Base-by-base conservation (phyloP, 2,329 filamentous ascomycete species). In the Chrysoporthe deuterocubensis region DNA sequence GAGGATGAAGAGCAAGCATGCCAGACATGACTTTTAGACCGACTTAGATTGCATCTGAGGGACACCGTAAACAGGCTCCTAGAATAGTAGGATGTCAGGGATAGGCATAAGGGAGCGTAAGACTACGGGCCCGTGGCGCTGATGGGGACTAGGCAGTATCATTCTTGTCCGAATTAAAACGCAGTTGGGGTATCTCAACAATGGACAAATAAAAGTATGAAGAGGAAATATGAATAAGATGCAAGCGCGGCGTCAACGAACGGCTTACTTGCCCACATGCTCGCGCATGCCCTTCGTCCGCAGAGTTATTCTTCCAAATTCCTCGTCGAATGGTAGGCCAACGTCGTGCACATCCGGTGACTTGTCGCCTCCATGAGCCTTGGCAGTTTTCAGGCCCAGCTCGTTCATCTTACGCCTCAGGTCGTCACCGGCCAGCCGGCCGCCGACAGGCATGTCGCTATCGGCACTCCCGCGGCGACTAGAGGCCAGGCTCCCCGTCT, bases 221-320 rank as follows among this genome's bases (percentile, higher is more conserved):
- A 48, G 21, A 34, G 37, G 4, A 43, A 43, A 11, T 13, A 21
- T 16, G 42, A 16, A 52, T 50, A 32, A 5, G 7, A 32, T 26
- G 43, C 34, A 1, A 42, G 18, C 32, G 2, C 43, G 11, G 3
- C 5, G 8, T 11, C 43, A 4, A 18, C 34, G 40, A 60, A 8
- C 6, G 3, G 5, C 5, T 66, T 68, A 66, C 70, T 71, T 62
- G 67, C 67, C 76, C 16, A 81, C 76, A 69, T 84, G 81, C 76
- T 88, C 86, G 52, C 85, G 79, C 73, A 88, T 67, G 0, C 86
- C 86, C 74, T 87, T 88, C 0, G 86, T 88, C 67, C 86, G 76
- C 44, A 88, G 71, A 5, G 84, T 85, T 63, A 88, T 78, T 72
- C 81, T 85, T 2, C 78, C 75, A 58, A 81, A 79, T 1, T 73